Percentiles rank a stretch among this genome's conserved stretches.
These are phyloP conservation scores for Sporothrix protearum DNA, from an alignment of 2,329 filamentous ascomycete genomes.

Conservation along the genomic window DNA sequence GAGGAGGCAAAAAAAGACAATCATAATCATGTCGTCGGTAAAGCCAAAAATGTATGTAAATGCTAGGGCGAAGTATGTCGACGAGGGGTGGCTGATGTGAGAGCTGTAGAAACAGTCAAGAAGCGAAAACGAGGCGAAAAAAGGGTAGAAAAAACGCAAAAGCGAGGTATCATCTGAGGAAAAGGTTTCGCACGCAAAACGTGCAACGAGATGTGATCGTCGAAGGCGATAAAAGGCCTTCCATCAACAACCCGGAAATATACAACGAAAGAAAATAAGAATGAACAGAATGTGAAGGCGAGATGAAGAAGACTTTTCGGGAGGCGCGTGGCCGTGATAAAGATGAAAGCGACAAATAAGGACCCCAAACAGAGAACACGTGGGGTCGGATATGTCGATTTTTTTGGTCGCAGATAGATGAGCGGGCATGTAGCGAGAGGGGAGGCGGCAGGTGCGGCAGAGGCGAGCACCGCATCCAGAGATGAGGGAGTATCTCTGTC, in stretches of 20 bases:
- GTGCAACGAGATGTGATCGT: not conserved
- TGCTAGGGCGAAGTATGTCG: not conserved
- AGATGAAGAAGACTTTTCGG: not conserved
- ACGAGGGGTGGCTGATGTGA: not conserved
- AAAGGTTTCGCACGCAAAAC: not conserved
- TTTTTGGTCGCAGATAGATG: constrained; percentile 6
- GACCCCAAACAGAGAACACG: not conserved
- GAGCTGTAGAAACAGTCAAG: not conserved
- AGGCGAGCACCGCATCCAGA: not conserved
- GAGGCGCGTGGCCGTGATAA: not conserved
- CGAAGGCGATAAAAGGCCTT: not conserved
- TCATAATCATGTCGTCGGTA: constrained; percentile 16
- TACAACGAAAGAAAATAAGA: not conserved
- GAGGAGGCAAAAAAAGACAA: not conserved
- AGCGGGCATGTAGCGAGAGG: not conserved
- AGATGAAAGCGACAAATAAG: not conserved
- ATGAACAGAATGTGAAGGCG: not conserved
- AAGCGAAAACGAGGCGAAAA: not conserved
- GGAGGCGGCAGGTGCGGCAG: not conserved
- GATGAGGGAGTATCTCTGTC: not conserved
- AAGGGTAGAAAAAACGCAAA: not conserved
- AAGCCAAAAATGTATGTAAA: not conserved
- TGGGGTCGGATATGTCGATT: not conserved
- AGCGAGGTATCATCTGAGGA: not conserved
- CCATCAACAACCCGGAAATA: not conserved